phyloP scores from a whole-genome alignment of 306 rosid genomes.

The Lagenaria siceraria region DNA sequence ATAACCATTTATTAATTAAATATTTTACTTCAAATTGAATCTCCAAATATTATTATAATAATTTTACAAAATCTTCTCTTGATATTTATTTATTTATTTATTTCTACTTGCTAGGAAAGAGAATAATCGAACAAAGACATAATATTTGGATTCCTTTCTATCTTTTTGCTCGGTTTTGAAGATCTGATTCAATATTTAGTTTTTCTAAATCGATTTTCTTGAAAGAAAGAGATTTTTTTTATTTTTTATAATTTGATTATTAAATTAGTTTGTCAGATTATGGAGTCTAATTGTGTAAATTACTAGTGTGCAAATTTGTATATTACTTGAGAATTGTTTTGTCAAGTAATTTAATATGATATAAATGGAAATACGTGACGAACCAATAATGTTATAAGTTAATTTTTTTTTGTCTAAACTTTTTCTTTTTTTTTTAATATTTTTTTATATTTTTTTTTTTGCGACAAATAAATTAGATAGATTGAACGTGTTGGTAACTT shows the following conservation, averaged over 20 bases:
- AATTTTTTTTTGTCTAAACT: not conserved
- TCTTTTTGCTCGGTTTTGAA: not conserved
- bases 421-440: too few species aligned
- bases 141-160: not conserved
- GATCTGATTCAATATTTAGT: conserved; percentile 1
- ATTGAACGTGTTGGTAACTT: not conserved
- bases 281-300: not conserved
- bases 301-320: not conserved
- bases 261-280: not conserved
- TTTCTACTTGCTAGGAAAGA: not conserved
- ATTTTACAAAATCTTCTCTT: not conserved
- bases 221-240: too few species aligned
- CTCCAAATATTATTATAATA: not conserved
- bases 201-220: not conserved
- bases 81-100: too few species aligned
- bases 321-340: not conserved
- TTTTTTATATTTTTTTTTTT: too few species aligned
- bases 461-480: not conserved
- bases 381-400: not conserved
- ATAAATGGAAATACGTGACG: not conserved
- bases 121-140: not conserved
- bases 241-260: not conserved
- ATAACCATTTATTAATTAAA: not conserved
- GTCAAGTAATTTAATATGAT: not conserved
- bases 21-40: not conserved